Evolutionary conservation across 2,329 filamentous ascomycete genomes (phyloP), one percentile per base, ranked within the genome.

Genomic region (Pseudopyricularia cyperi): DNA sequence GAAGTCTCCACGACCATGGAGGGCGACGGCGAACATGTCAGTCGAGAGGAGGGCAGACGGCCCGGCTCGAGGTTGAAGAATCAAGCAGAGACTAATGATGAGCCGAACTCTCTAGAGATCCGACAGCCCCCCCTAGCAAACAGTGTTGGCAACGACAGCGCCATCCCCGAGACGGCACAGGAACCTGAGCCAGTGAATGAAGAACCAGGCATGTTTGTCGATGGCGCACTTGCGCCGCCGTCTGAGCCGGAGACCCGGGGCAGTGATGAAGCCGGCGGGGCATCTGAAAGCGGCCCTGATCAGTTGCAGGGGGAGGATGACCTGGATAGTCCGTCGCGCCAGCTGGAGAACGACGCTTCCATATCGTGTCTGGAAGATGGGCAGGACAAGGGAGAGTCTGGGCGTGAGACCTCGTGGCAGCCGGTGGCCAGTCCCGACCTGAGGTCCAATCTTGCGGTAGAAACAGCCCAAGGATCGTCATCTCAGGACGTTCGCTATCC

Each of bases 321-420:
- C 52, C 32, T 58, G n/a, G 61, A 58, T 54, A 66, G 62, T 53
- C 62, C 64, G 3, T 63, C 63, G 1, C 60, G 58, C 6, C 63
- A 66, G 28, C 50, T 63, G 12, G 56, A 59, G 30, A 57, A 62
- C 8, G 19, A 24, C 30, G 47, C 17, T 26, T 30, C 7, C 28
- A 4, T 28, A 53, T 9, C 28, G 7, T 17, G 5, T 46, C 52
- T 8, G 15, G 30, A 32, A 17, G 37, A 42, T n/a, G 17, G n/a
- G 6, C 8, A 12, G 17, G 37, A 42, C 2, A 19, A 24, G 6
- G 15, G 15, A n/a, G 37, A 42, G 8, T 24, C 37, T 42, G 8
- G 17, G n/a, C 37, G 12, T 42, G 37, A 51, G 19, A 11, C 39
- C 3, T 50, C 48, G 5, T 30, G 7, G 7, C 48, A 48, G 35